Evolutionary conservation across 352 stramenopile genomes (phyloP), one percentile per base, ranked within the genome.

Genomic region (Phytophthora foliorum): DNA sequence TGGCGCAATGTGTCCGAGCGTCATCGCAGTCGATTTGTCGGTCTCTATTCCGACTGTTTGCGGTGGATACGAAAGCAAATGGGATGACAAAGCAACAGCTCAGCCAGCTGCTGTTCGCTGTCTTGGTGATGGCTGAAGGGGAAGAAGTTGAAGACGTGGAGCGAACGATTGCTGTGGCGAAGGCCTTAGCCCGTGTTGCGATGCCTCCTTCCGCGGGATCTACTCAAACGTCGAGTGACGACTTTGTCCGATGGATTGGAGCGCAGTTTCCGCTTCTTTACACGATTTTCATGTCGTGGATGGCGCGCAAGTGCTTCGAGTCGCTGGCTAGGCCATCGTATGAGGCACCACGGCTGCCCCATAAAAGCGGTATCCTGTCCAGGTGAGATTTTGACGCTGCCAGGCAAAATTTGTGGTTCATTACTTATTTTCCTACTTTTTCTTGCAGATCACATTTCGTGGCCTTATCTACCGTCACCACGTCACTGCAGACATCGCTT

Each of bases 281-380:
- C 67, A 88, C 86, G 6, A 58, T 94, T 32, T 92, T 96, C 27
- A 79, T 83, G 36, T 86, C 84, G 67, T 96, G 87, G 85, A 80
- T 96, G 66, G 67, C 72, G 14, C 67, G 42, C 38, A 83, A 84
- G 36, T 77, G 78, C 63, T 90, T 95, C 36, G 78, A 63, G 0
- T 61, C 71, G 3, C 61, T 91, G 41, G 76, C 79, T 16, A 83
- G 77, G 17, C 69, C 69, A 13, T 86, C 85, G 13, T 95, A 89
- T 68, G 71, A 68, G 21, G 16, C 75, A 1, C 84, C 89, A 0
- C 51, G 10, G 13, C 59, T 94, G 27, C 91, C 83, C 4, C 78
- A 91, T 60, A 78, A 72, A 46, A 93, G 86, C 16, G 75, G 82
- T 16, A 93, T 96, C 48, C 58, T 96, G 2, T 92, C 86, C 17